Evolutionary conservation across 148 eudicot species (phyloP), one percentile per base, ranked within the genome.

Genomic region (Suaeda aralocaspica): DNA sequence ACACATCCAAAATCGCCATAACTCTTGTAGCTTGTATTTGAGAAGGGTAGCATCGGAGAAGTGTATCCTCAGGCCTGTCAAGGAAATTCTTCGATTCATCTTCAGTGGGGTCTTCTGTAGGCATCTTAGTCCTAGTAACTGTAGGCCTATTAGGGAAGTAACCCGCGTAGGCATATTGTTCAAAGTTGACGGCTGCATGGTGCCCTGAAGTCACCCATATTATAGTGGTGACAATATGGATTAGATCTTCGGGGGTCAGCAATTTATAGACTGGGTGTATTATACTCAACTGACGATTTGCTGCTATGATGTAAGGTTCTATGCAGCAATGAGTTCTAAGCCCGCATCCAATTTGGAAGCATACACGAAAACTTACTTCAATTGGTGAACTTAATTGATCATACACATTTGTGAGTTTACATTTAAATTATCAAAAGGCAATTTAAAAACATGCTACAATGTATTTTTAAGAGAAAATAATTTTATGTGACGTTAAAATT

Each of bases 131-230:
- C 55, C 94, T 71, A 13, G 87, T 79, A 5, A 78, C 77, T 11
- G 90, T 85, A 1, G 96, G 88, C 73, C 92, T 77, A 55, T 85
- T 87, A 0, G 89, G 96, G 48, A 84, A 76, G 24, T 87, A 89
- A 9, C 85, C 96, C 14, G 67, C 96, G 49, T 64, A 89, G 11
- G 71, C 73, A 13, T 85, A 87, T 29, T 87, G 92, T 0, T 92
- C 87, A 85, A 91, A 71, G n/a, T n/a, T n/a, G n/a, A n/a, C n/a
- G n/a, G n/a, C n/a, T n/a, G n/a, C n/a, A n/a, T n/a, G n/a, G n/a
- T 85, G 88, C 13, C 92, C 90, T 12, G 92, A 90, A 33, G 86
- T 13, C 8, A 87, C 84, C 96, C 96, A 90, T 9, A 86, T 86
- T 25, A 90, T 87, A 29, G 84, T 90, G 13, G 88, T 86, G 19